Evolutionary conservation across 139 green algal genomes (phyloP).

Genomic region (Spirogloea muscicola): DNA sequence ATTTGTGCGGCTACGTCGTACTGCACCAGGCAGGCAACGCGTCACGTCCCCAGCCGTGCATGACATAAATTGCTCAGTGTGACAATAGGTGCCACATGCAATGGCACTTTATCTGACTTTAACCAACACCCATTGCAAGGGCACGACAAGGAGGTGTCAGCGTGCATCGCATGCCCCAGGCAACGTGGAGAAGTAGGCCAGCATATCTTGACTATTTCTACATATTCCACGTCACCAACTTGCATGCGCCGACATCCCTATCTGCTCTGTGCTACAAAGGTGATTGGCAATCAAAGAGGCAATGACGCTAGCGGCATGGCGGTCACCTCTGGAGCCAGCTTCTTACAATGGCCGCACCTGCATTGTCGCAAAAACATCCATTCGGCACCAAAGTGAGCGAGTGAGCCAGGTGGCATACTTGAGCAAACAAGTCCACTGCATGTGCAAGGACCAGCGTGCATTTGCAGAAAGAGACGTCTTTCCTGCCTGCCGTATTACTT

Average conservation of each 20-base stretch:
- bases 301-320: not conserved
- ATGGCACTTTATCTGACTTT: not conserved
- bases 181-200: no score
- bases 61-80: not conserved
- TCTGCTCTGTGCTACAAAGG: not conserved
- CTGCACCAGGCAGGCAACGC: constrained; percentile 2
- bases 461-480: not conserved
- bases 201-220: not conserved
- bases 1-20: constrained; percentile 34
- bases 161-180: not conserved
- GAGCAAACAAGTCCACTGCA: not conserved
- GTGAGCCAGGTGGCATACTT: no score
- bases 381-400: no score
- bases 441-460: not conserved
- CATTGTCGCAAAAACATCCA: constrained; percentile 14
- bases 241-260: not conserved
- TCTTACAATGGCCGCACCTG: constrained; percentile 62
- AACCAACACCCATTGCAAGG: not conserved
- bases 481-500: not conserved
- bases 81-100: not conserved
- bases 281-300: not conserved
- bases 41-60: no score
- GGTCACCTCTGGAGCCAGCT: constrained; percentile 48
- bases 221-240: not conserved
- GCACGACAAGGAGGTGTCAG: not conserved